Base-by-base conservation (phyloP, 352 stramenopile species). In the Phytophthora sansomeana region DNA sequence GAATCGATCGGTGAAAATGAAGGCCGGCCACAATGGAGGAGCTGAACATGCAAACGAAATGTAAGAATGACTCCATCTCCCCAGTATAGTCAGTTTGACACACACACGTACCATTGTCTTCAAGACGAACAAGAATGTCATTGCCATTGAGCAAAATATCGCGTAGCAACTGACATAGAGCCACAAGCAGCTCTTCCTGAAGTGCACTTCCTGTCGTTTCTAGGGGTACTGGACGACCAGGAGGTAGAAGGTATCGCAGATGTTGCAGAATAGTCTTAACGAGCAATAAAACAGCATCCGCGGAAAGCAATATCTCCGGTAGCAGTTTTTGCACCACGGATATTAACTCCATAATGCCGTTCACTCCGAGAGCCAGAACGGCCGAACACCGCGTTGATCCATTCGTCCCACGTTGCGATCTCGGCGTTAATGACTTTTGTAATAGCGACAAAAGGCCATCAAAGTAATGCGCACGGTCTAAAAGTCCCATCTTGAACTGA, bases 201-300 rank as follows among this genome's bases (percentile, higher is more conserved):
- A 92, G 57, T 4, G 68, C 58, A 21, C 70, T 90, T 19, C 62
- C 63, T 38, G 81, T 66, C 8, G 65, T 71, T 17, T 83, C 69
- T 28, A 48, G 19, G 0, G 78, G 75, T 2, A 92, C 67, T 28
- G 74, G 78, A 2, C 51, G 69, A 38, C 74, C 74, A 9, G 86
- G 83, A 38, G 83, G 84, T n/a, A 96, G 32, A 16, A 96, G 39
- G 52, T 93, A 90, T 10, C 85, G 81, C 29, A 96, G 48, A 29
- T 93, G 88, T 48, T 93, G 86, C 7, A 96, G 44, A 10, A 92
- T 50, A 9, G 80, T 92, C 67, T 94, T 96, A 19, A 93, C 82
- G 13, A 96, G 72, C 32, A 95, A 44, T 7, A 94, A 42, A 5
- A 78, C 71, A 16, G 75, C 63, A 53, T 91, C 81, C 0, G 84